Percentiles rank a stretch among this genome's conserved stretches.
phyloP scores from a whole-genome alignment of 2,329 filamentous ascomycete genomes.

The Penicillium sp. region DNA sequence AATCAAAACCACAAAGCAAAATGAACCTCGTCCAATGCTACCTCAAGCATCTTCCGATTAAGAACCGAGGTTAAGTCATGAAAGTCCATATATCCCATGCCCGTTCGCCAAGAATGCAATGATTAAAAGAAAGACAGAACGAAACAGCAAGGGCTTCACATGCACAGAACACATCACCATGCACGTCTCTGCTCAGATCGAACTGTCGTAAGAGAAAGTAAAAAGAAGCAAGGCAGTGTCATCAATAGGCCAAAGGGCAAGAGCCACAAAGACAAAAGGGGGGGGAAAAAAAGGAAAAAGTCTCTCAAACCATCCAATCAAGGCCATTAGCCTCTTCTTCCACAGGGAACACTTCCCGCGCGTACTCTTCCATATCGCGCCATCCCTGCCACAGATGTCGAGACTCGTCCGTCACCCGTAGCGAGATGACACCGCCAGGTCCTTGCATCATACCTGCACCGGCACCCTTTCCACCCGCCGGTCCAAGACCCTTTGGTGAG shows the following conservation, averaged over 20 bases:
- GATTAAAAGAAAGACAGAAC: conserved; percentile 17
- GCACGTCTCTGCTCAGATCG: conserved; percentile 17
- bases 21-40: conserved; percentile 6
- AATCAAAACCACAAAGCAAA: conserved; percentile 1
- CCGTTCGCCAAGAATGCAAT: conserved; percentile 25
- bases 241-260: not conserved
- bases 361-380: conserved; percentile 85
- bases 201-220: conserved; percentile 12
- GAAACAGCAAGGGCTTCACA: conserved; percentile 11
- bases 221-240: conserved; percentile 1
- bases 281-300: too few species aligned
- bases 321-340: conserved; percentile 91
- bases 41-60: conserved; percentile 15
- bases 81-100: conserved; percentile 22
- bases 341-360: conserved; percentile 81
- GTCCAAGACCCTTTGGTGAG: conserved; percentile 32
- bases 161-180: conserved; percentile 24
- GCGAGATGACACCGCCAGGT: conserved; percentile 52
- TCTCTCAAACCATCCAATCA: conserved; percentile 66
- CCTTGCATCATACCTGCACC: conserved; percentile 41
- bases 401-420: conserved; percentile 63
- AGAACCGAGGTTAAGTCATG: conserved; percentile 11
- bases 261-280: not conserved
- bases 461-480: conserved; percentile 34
- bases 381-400: conserved; percentile 84